A percentile compares a stretch with the other conserved stretches of the same genome.
Conservation (phyloP, 192 early-diverging fungal genomes). For the Geranomyces variabilis region DNA sequence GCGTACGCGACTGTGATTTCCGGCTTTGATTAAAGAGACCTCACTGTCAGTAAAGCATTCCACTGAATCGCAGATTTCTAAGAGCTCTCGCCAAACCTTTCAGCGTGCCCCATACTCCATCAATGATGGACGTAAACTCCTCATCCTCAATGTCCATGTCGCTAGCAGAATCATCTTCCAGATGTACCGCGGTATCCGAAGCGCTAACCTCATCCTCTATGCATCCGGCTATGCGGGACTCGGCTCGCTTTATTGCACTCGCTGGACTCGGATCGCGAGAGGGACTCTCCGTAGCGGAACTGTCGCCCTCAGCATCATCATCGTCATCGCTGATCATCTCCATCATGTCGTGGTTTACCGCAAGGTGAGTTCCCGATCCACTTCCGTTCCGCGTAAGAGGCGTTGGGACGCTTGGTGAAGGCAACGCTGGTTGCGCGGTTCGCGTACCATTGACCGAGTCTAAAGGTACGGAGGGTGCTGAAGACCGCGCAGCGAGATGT, state of each 20-base stretch:
- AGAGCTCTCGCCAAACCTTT: conserved; percentile 15
- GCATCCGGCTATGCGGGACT: no score
- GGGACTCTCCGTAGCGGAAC: no score
- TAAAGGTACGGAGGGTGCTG: no score
- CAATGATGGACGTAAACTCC: conserved; percentile 12
- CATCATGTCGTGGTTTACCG: neutral
- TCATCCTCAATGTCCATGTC: conserved; percentile 27
- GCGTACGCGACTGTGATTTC: neutral
- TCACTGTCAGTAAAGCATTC: no score
- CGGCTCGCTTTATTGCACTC: no score
- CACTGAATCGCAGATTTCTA: no score
- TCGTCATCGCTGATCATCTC: neutral
- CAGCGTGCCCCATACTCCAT: conserved; percentile 27
- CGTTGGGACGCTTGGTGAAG: neutral
- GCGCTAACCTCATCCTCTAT: no score
- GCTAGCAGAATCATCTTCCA: neutral
- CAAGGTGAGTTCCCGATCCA: neutral
- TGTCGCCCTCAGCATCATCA: no score
- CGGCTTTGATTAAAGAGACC: conserved; percentile 1
- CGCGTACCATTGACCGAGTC: neutral
- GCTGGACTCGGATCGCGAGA: no score
- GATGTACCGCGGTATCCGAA: no score
- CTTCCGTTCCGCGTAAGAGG: neutral
- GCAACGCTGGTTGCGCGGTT: neutral
- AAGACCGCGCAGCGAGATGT: no score